Evolutionary conservation across 73 alveolate species (phyloP).

Genomic region (Durusdinium trenchii): DNA sequence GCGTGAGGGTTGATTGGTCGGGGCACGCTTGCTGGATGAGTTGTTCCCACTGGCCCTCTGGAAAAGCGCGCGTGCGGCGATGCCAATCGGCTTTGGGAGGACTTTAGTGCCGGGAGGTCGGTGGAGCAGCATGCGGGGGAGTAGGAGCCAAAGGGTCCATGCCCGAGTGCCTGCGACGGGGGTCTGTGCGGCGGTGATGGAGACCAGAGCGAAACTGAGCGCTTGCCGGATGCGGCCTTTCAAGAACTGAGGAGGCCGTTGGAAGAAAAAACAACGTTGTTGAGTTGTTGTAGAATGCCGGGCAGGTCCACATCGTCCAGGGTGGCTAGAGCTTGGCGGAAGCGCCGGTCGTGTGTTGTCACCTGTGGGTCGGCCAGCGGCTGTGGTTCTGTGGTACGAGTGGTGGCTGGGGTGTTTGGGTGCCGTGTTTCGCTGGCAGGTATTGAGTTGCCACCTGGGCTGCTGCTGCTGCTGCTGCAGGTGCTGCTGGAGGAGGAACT

Average conservation of each 20-base stretch:
- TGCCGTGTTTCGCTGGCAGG: too few relatives aligned
- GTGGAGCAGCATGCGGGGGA: slow-evolving; percentile 32
- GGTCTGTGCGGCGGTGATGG: background rate
- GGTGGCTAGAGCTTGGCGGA: background rate
- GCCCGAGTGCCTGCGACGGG: background rate
- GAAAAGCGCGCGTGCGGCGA: background rate
- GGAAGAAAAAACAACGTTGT: background rate
- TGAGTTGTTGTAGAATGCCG: background rate
- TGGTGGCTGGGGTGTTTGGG: too few relatives aligned
- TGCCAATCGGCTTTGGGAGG: background rate
- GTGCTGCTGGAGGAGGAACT: background rate
- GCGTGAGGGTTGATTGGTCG: background rate
- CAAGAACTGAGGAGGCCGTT: background rate
- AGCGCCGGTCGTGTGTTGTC: background rate
- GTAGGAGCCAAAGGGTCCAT: background rate
- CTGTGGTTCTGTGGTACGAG: too few relatives aligned
- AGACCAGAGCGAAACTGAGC: background rate
- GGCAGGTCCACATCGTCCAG: background rate
- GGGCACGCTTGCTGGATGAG: background rate
- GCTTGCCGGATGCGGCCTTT: slow-evolving; percentile 44
- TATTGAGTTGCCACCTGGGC: background rate
- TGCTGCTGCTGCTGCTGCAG: background rate
- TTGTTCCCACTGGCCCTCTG: background rate
- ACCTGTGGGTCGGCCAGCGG: too few relatives aligned
- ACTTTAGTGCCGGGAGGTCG: background rate